Base-by-base conservation (phyloP, 2,329 filamentous ascomycete species). In the Curvularia sp. region DNA sequence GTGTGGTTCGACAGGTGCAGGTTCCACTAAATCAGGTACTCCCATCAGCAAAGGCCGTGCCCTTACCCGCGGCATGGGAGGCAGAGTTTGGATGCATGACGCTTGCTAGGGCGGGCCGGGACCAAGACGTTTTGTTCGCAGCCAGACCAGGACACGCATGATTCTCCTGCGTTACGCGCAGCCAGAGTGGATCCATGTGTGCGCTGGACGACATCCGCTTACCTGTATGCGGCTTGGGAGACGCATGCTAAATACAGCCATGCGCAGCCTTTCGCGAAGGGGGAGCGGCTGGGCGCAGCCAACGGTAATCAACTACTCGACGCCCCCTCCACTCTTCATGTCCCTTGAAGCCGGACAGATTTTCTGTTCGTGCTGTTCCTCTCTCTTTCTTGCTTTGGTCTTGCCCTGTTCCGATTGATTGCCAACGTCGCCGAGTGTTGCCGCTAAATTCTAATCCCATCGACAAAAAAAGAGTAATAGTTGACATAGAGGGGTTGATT, bases 181-280 rank as follows among this genome's bases (percentile, higher is more conserved):
- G 26, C 22, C 20, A 9, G 33, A 52, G 57, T 56, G 57, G 53
- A 59, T 13, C 48, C 39, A 39, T 53, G 30, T 47, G 53, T 51
- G 55, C 24, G 57, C 42, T 57, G 58, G 48, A 43, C 50, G 26
- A 53, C 46, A 10, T 39, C 26, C 43, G 20, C 50, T 55, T 61
- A 50, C 15, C 58, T 35, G 47, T 26, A 52, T 52, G 48, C 42
- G 33, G 55, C 31, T 12, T 59, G 53, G 51, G 50, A 33, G 43
- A 24, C 38, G 42, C 50, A 52, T 53, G 33, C 55, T 58, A 58
- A 61, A 61, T 61, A 61, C 58, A 58, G 58, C 58, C 52, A 55
- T 26, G 44, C 50, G 58, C 50, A 55, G 58, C 47, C 55, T 57
- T 43, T n/a, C 33, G 55, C 55, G 55, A 61, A 61, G 55, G 48